phyloP scores from a whole-genome alignment of 2,329 filamentous ascomycete species.

The Leptographium flavum region DNA sequence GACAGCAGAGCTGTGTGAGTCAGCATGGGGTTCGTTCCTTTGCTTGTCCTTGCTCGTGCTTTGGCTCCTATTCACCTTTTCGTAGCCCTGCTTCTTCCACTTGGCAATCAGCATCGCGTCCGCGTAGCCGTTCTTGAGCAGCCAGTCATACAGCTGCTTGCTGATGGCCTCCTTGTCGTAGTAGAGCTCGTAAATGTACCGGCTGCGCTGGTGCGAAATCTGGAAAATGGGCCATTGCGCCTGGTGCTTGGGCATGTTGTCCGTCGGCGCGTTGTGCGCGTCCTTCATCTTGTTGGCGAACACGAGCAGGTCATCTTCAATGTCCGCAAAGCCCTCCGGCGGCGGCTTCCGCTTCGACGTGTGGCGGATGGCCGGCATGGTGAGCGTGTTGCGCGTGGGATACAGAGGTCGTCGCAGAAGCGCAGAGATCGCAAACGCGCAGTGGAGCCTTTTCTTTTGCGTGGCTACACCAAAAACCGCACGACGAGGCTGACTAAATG shows the following conservation, averaged over 20 bases:
- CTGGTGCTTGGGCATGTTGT: constrained; percentile 71
- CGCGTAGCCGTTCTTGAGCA: constrained; percentile 92
- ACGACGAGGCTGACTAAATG: constrained; percentile 2
- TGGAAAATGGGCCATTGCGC: constrained; percentile 96
- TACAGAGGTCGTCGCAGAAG: no score
- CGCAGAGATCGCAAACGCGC: neutral
- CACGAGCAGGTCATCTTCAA: constrained; percentile 73
- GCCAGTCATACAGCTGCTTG: constrained; percentile 84
- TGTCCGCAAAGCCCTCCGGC: constrained; percentile 75
- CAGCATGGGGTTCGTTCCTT: neutral
- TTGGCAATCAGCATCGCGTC: constrained; percentile 94
- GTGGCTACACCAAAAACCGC: no score
- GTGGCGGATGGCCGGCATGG: constrained; percentile 66
- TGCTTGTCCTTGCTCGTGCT: neutral
- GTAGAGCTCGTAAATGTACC: constrained; percentile 95
- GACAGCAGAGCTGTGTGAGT: constrained; percentile 61
- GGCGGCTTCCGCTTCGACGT: constrained; percentile 67
- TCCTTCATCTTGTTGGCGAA: constrained; percentile 90
- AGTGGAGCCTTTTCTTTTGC: no score
- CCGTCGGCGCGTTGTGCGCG: constrained; percentile 78
- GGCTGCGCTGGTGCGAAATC: constrained; percentile 79
- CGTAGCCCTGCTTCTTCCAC: constrained; percentile 99
- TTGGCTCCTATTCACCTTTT: constrained; percentile 50
- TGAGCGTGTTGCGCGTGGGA: neutral
- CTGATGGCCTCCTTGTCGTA: constrained; percentile 95